Percentiles rank a stretch among this genome's conserved stretches.
Conservation (phyloP, 805 yeast species). For the Cyberlindnera saturnus region DNA sequence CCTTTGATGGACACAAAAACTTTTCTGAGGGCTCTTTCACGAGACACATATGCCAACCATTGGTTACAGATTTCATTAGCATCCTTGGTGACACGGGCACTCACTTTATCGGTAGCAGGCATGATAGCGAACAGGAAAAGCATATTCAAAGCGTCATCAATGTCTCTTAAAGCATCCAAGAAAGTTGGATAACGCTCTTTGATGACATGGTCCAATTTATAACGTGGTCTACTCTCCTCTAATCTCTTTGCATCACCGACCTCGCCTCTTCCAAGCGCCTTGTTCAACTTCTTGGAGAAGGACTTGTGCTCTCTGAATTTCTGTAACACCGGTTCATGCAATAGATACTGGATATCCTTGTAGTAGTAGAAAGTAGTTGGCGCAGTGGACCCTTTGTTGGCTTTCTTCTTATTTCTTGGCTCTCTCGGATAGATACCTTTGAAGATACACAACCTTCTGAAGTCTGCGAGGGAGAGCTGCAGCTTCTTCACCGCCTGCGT, state of each 20-base stretch:
- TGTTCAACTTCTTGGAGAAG: constrained; percentile 84
- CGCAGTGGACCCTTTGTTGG: constrained; percentile 96
- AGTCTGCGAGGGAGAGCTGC: constrained; percentile 92
- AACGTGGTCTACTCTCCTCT: constrained; percentile 75
- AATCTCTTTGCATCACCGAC: constrained; percentile 80
- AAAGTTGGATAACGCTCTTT: constrained; percentile 96
- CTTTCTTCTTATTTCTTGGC: constrained; percentile 92
- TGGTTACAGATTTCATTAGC: constrained; percentile 85
- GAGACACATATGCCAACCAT: constrained; percentile 92
- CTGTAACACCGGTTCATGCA: constrained; percentile 89
- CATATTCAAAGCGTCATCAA: constrained; percentile 95
- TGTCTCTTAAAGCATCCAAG: constrained; percentile 83
- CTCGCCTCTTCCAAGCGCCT: constrained; percentile 89
- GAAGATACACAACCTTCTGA: constrained; percentile 94
- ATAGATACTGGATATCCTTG: constrained; percentile 89
- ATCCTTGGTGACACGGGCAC: constrained; percentile 76
- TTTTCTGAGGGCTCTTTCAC: constrained; percentile 73
- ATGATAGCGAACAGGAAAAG: constrained; percentile 86
- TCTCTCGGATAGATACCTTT: constrained; percentile 98
- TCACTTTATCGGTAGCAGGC: constrained; percentile 87
- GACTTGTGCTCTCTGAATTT: constrained; percentile 95
- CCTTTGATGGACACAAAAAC: constrained; percentile 97
- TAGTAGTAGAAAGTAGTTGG: constrained; percentile 91
- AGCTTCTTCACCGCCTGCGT: constrained; percentile 89
- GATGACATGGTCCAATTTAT: constrained; percentile 82